Evolutionary conservation across 1,139 yeast species (phyloP).

Genomic region (Kluyveromyces sp.): DNA sequence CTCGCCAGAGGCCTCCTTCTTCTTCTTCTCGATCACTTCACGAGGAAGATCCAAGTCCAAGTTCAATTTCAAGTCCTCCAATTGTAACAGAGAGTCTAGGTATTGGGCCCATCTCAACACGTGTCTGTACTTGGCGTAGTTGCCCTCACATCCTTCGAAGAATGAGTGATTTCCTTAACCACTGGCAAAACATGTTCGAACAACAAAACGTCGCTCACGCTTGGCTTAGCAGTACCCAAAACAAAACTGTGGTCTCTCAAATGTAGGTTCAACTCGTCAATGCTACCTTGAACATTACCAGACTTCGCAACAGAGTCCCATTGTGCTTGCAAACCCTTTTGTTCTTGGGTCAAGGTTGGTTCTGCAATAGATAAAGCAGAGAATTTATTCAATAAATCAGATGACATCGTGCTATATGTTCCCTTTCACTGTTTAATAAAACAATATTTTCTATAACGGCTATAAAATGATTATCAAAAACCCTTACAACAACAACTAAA

Average conservation of each 20-base stretch:
- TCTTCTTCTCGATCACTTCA: slow-evolving; percentile 55
- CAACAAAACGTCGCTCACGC: slow-evolving; percentile 60
- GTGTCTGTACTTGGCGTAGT: slow-evolving; percentile 62
- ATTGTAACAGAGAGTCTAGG: slow-evolving; percentile 56
- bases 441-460: no score
- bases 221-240: slow-evolving; percentile 50
- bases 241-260: slow-evolving; percentile 66
- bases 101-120: slow-evolving; percentile 86
- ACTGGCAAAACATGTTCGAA: slow-evolving; percentile 58
- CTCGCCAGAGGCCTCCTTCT: slow-evolving; percentile 35
- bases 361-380: slow-evolving; percentile 36
- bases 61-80: slow-evolving; percentile 51
- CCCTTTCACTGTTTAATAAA: not conserved
- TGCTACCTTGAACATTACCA: slow-evolving; percentile 49
- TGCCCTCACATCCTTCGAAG: slow-evolving; percentile 29
- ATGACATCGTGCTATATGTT: slow-evolving; percentile 22
- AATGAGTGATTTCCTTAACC: slow-evolving; percentile 45
- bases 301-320: slow-evolving; percentile 61
- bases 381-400: slow-evolving; percentile 39
- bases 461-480: no score
- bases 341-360: slow-evolving; percentile 33
- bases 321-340: slow-evolving; percentile 72
- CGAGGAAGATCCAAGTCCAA: slow-evolving; percentile 58
- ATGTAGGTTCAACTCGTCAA: slow-evolving; percentile 56
- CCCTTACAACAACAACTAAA: no score